These are phyloP conservation scores for Cantharellus anzutake DNA, from an alignment of 768 basidiomycete species.

Conservation along the genomic window DNA sequence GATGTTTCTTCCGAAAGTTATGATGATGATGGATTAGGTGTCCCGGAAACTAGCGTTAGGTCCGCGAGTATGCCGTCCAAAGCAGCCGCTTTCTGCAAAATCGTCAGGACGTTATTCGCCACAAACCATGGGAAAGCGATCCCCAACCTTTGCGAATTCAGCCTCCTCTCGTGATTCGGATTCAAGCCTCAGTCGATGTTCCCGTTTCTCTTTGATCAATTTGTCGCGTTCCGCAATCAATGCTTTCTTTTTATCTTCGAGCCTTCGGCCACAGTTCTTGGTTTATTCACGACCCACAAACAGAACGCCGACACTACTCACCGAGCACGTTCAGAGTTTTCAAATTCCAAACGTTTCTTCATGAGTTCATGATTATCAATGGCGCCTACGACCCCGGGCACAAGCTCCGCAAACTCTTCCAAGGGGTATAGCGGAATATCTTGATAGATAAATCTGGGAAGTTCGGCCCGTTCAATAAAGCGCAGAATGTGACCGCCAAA, in stretches of 20 bases:
- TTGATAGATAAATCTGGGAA: slow-evolving; percentile 63
- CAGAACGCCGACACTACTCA: slow-evolving; percentile 17
- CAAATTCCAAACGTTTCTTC: slow-evolving; percentile 73
- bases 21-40: neutral
- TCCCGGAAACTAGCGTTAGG: neutral
- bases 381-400: slow-evolving; percentile 48
- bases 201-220: slow-evolving; percentile 59
- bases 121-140: neutral
- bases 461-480: neutral
- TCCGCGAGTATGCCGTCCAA: neutral
- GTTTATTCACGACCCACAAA: neutral
- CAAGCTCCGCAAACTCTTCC: slow-evolving; percentile 47
- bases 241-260: slow-evolving; percentile 52
- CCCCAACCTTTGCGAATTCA: neutral
- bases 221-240: slow-evolving; percentile 55
- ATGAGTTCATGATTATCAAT: slow-evolving; percentile 64
- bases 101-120: neutral
- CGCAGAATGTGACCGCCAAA: neutral
- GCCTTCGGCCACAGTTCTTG: slow-evolving; percentile 21
- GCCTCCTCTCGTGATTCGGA: slow-evolving; percentile 13
- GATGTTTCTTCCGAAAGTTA: too few species aligned
- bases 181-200: slow-evolving; percentile 53
- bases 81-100: neutral
- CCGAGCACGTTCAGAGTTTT: slow-evolving; percentile 78
- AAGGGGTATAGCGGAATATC: slow-evolving; percentile 58